Percentiles rank a stretch among this genome's conserved stretches.
Evolutionary conservation across 2,329 filamentous ascomycete species (phyloP).

Genomic region (Claviceps spartinae): DNA sequence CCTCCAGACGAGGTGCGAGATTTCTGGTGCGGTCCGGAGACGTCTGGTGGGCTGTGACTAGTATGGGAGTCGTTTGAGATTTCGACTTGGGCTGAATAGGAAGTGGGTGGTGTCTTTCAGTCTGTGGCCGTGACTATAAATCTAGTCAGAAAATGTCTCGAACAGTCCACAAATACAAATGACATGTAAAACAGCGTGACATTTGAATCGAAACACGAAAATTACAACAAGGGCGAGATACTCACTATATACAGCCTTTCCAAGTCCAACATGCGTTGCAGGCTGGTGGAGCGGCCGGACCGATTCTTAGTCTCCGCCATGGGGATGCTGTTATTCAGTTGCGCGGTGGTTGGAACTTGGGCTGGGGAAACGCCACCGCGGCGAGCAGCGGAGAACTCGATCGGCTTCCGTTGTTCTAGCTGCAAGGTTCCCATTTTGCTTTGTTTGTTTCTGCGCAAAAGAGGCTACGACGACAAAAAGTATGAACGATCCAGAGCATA

Average conservation of each 20-base stretch:
- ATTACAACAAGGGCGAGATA: background rate
- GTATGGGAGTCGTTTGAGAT: background rate
- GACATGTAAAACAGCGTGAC: too few relatives aligned
- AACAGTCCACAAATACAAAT: background rate
- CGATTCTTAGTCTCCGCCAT: conserved; percentile 8
- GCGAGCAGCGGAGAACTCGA: too few relatives aligned
- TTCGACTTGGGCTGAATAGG: conserved; percentile 1
- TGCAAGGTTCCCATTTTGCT: background rate
- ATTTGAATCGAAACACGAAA: background rate
- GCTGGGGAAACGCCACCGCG: background rate
- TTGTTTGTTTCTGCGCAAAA: background rate
- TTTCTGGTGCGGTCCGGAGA: conserved; percentile 6
- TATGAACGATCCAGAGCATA: background rate
- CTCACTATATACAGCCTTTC: conserved; percentile 46
- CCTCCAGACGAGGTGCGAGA: conserved; percentile 7
- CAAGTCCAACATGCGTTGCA: conserved; percentile 46
- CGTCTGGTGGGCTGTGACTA: background rate
- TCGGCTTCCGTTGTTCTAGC: background rate
- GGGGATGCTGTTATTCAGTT: background rate
- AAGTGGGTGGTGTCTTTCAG: conserved; percentile 10
- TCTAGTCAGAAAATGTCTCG: background rate
- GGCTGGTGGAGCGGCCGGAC: conserved; percentile 29
- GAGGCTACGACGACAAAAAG: background rate
- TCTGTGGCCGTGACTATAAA: conserved; percentile 5
- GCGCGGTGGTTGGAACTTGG: background rate